phyloP scores from a whole-genome alignment of 768 basidiomycete genomes.

The Suillus variegatus region DNA sequence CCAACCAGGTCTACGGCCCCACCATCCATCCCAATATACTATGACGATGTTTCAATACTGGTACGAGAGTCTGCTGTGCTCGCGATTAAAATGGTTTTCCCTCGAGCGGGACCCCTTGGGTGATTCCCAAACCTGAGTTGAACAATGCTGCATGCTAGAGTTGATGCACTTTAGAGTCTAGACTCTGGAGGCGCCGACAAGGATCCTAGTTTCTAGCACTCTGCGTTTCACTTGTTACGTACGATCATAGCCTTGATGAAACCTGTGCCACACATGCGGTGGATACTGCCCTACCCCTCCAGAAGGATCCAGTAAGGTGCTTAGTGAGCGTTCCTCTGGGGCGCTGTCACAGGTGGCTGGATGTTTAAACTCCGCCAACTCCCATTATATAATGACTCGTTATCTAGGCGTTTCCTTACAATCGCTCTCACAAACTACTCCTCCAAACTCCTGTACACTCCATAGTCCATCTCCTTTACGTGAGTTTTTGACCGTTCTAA shows the following conservation, averaged over 20 bases:
- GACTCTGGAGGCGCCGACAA: background rate
- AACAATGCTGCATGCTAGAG: no score
- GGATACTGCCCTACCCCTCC: background rate
- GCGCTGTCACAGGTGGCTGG: background rate
- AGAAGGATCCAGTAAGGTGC: conserved; percentile 2
- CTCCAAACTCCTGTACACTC: background rate
- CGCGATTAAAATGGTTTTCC: no score
- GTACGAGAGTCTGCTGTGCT: no score
- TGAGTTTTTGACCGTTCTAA: background rate
- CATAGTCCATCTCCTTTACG: background rate
- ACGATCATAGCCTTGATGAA: background rate
- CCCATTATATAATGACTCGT: background rate
- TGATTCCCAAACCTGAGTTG: no score
- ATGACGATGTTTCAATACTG: no score
- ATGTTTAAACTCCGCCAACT: background rate
- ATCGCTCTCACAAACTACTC: background rate
- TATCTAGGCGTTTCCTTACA: background rate
- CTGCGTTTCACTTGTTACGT: background rate
- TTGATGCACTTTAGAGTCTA: no score
- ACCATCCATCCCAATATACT: no score
- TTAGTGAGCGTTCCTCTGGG: background rate
- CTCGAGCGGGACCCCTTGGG: no score
- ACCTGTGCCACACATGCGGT: background rate
- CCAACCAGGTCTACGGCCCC: no score
- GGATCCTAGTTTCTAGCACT: background rate